Evolutionary conservation across 768 basidiomycete genomes (phyloP).

Genomic region (Strobilomyces confusus): DNA sequence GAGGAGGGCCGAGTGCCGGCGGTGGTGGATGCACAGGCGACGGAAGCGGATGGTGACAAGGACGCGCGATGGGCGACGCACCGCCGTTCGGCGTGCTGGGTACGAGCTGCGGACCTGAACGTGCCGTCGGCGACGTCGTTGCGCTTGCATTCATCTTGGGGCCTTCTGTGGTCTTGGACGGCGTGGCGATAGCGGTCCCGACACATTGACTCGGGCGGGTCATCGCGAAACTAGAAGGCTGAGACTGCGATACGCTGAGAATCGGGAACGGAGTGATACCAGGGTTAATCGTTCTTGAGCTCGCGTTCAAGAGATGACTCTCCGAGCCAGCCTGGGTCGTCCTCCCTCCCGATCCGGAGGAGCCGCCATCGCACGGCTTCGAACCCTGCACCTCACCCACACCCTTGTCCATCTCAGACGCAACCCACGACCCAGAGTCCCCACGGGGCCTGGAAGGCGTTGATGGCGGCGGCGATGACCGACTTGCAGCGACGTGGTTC

Average conservation of each 20-base stretch:
- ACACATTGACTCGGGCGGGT: not conserved
- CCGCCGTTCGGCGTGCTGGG: not conserved
- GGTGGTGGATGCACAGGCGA: slow-evolving; percentile 11
- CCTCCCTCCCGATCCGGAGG: not conserved
- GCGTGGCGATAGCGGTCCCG: not conserved
- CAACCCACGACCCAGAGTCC: not conserved
- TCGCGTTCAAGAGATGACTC: not conserved
- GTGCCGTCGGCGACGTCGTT: slow-evolving; percentile 2
- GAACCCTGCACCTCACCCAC: not conserved
- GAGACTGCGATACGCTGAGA: slow-evolving; percentile 10
- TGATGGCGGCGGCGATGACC: not conserved
- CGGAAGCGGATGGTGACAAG: slow-evolving; percentile 5
- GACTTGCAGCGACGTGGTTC: not conserved
- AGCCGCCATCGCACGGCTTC: not conserved
- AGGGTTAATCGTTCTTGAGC: not conserved
- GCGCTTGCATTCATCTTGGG: slow-evolving; percentile 7
- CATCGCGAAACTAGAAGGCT: not conserved
- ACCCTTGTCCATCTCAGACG: not conserved
- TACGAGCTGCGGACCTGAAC: not conserved
- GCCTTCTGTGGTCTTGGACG: not conserved
- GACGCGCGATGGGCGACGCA: slow-evolving; percentile 2
- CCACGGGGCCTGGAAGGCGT: slow-evolving; percentile 1
- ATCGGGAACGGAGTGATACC: slow-evolving; percentile 20
- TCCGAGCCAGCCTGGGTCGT: not conserved
- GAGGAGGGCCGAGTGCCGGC: slow-evolving; percentile 7